These are phyloP conservation scores for Backusella psychrophila DNA, from an alignment of 192 early-diverging fungal species.

Conservation along the genomic window DNA sequence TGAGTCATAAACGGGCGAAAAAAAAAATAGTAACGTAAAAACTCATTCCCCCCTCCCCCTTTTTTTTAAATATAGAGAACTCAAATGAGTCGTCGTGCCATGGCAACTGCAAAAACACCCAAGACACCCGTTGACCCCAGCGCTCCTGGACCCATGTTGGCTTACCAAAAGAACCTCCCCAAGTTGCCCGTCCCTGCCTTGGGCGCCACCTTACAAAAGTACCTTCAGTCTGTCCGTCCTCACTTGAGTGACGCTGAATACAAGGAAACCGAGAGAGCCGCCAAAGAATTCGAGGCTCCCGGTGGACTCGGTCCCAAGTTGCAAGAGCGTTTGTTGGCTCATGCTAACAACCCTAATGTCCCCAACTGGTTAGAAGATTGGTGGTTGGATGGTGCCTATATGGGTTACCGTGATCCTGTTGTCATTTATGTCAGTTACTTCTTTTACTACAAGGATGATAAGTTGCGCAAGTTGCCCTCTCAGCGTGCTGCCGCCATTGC, in stretches of 20 bases:
- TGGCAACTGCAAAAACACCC: constrained; percentile 10
- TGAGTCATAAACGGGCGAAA: not conserved
- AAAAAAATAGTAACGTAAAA: not conserved
- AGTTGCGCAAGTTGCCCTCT: constrained; percentile 69
- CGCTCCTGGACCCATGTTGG: constrained; percentile 46
- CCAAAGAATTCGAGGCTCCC: constrained; percentile 79
- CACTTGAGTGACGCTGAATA: constrained; percentile 70
- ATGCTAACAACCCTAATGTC: constrained; percentile 66
- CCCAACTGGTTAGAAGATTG: constrained; percentile 94
- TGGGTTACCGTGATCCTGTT: constrained; percentile 93
- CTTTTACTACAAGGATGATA: constrained; percentile 91
- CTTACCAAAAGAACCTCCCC: constrained; percentile 76
- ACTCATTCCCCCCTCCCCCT: not conserved
- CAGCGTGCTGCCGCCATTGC: constrained; percentile 87
- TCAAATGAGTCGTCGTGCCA: constrained; percentile 14
- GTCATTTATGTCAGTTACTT: constrained; percentile 97
- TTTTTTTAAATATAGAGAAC: not conserved
- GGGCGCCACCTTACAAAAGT: constrained; percentile 79
- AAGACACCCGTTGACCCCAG: constrained; percentile 8
- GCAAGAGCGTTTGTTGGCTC: constrained; percentile 79
- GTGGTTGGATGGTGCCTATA: constrained; percentile 97
- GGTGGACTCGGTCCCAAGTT: constrained; percentile 79
- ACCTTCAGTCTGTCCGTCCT: constrained; percentile 78
- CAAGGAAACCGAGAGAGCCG: constrained; percentile 61
- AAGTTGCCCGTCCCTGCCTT: constrained; percentile 89